Evolutionary conservation across 768 basidiomycete genomes (phyloP).

Genomic region (Lactarius hengduanensis): DNA sequence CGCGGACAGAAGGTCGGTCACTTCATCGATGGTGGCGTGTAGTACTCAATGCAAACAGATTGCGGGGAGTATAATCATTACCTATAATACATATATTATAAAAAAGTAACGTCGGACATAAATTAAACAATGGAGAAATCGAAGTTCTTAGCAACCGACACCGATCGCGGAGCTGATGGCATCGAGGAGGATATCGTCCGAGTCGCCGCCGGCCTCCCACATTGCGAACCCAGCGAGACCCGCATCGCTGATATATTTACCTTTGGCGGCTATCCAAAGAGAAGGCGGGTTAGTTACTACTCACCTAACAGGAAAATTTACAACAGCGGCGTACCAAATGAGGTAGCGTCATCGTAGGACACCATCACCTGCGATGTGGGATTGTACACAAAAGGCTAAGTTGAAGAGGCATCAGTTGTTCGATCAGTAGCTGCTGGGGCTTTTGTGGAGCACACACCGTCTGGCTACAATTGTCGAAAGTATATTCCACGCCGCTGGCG

Average conservation of each 20-base stretch:
- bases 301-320: background rate
- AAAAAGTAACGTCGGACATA: background rate
- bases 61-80: background rate
- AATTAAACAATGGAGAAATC: background rate
- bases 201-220: slow-evolving; percentile 48
- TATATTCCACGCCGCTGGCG: slow-evolving; percentile 46
- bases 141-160: background rate
- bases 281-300: slow-evolving; percentile 2
- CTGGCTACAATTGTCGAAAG: slow-evolving; percentile 41
- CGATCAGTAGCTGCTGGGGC: background rate
- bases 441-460: slow-evolving; percentile 29
- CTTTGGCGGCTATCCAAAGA: slow-evolving; percentile 41
- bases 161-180: slow-evolving; percentile 34
- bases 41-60: background rate
- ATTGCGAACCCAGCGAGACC: slow-evolving; percentile 45
- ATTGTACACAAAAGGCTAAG: slow-evolving; percentile 38
- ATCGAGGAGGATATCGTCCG: slow-evolving; percentile 37
- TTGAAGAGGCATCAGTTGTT: background rate
- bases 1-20: background rate
- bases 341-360: slow-evolving; percentile 37
- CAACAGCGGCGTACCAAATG: slow-evolving; percentile 31
- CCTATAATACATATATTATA: background rate
- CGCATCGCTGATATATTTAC: slow-evolving; percentile 38
- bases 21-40: background rate
- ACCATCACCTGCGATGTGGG: slow-evolving; percentile 34